These are phyloP conservation scores for Kodamaea alishanica DNA, from an alignment of 1,139 yeast species.

Conservation along the genomic window DNA sequence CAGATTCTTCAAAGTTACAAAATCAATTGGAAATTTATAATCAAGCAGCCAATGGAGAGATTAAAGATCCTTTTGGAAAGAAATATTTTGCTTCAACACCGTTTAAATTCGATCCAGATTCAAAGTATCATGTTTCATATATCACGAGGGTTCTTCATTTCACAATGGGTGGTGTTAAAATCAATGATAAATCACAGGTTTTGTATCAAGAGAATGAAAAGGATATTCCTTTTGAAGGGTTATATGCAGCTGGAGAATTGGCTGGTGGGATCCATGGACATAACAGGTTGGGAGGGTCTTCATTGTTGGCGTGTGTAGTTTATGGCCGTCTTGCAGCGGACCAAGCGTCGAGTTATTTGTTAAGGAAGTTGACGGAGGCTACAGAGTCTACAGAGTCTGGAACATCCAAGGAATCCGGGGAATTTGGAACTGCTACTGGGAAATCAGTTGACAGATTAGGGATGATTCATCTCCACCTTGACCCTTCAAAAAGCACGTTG, in stretches of 20 bases:
- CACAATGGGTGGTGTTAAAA: slow-evolving; percentile 83
- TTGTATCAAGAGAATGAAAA: slow-evolving; percentile 34
- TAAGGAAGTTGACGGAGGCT: slow-evolving; percentile 26
- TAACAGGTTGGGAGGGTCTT: slow-evolving; percentile 74
- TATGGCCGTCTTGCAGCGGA: slow-evolving; percentile 68
- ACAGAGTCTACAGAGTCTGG: slow-evolving; percentile 5
- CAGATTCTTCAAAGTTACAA: slow-evolving; percentile 23
- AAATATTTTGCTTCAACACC: slow-evolving; percentile 51
- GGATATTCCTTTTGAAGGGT: slow-evolving; percentile 47
- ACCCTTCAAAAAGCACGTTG: slow-evolving; percentile 32
- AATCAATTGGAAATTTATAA: slow-evolving; percentile 43
- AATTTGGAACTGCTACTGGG: slow-evolving; percentile 19
- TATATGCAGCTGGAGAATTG: slow-evolving; percentile 77
- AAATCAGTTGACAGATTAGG: slow-evolving; percentile 34
- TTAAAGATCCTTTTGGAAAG: slow-evolving; percentile 48
- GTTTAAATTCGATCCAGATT: slow-evolving; percentile 28
- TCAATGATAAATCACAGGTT: slow-evolving; percentile 57
- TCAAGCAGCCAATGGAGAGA: slow-evolving; percentile 42
- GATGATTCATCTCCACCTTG: slow-evolving; percentile 46
- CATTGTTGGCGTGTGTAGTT: slow-evolving; percentile 76
- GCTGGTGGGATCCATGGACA: slow-evolving; percentile 84
- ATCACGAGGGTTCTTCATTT: slow-evolving; percentile 79
- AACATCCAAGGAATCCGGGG: not conserved
- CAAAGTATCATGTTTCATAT: slow-evolving; percentile 46
- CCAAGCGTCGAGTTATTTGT: slow-evolving; percentile 29